phyloP scores from a whole-genome alignment of 208 protist species.

The Crithidia sp. region DNA sequence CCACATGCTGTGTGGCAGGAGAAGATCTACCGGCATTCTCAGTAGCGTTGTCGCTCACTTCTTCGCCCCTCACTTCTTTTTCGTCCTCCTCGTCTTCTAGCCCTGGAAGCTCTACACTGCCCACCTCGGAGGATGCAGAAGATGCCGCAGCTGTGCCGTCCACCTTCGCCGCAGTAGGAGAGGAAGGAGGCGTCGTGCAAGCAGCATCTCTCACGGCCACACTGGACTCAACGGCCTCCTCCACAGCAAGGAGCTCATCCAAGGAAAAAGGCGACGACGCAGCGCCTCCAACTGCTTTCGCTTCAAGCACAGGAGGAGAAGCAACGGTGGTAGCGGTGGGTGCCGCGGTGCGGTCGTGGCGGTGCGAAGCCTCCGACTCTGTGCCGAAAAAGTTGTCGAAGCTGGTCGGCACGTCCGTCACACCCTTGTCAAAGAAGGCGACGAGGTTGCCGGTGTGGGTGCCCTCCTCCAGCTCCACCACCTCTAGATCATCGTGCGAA shows the following conservation, averaged over 20 bases:
- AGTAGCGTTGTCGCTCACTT: not conserved
- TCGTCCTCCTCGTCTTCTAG: not conserved
- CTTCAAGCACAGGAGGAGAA: not conserved
- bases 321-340: too few relatives aligned
- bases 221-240: not conserved
- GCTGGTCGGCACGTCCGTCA: conserved; percentile 38
- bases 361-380: not conserved
- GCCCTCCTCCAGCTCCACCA: conserved; percentile 40
- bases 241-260: conserved; percentile 27
- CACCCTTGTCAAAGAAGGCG: conserved; percentile 41
- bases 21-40: not conserved
- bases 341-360: too few relatives aligned
- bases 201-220: not conserved
- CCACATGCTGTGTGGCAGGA: not conserved
- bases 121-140: not conserved
- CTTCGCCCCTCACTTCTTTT: not conserved
- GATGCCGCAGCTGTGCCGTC: not conserved
- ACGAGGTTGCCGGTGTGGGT: conserved; percentile 52
- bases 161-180: not conserved
- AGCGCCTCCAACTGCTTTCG: not conserved
- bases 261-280: conserved; percentile 2
- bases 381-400: conserved; percentile 59
- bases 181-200: not conserved
- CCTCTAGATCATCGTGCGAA: conserved; percentile 28
- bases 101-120: conserved; percentile 14